These are phyloP conservation scores for Populus deltoides DNA, from an alignment of 345 rosid species.

Conservation along the genomic window DNA sequence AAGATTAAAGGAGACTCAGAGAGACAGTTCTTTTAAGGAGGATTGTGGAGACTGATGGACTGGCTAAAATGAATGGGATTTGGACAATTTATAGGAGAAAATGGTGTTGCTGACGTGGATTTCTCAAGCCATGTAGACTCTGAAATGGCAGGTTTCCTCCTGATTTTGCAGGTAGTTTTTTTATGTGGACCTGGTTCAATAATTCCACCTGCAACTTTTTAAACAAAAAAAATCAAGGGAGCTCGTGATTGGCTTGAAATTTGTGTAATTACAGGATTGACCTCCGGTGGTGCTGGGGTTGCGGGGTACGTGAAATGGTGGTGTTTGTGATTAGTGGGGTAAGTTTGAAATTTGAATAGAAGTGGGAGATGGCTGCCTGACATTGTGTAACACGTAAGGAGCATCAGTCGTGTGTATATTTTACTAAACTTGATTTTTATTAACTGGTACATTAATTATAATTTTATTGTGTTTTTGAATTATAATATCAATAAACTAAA, in stretches of 20 bases:
- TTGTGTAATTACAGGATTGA: background rate
- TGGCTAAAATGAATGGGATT: conserved; percentile 17
- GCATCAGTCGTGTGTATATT: background rate
- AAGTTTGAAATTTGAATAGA: conserved; percentile 10
- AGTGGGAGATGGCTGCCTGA: background rate
- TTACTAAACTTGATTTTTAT: too few relatives aligned
- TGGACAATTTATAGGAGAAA: conserved; percentile 37
- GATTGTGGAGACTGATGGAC: conserved; percentile 12
- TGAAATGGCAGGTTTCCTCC: conserved; percentile 8
- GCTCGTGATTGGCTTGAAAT: background rate
- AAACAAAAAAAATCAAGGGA: background rate
- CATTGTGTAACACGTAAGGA: conserved; percentile 10
- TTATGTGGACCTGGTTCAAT: background rate
- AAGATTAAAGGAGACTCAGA: background rate
- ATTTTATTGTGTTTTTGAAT: too few relatives aligned
- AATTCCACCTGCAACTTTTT: background rate
- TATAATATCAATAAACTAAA: too few relatives aligned
- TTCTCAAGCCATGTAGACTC: conserved; percentile 3
- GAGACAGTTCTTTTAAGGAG: background rate
- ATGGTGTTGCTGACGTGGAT: conserved; percentile 38
- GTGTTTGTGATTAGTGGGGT: background rate
- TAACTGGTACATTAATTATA: too few relatives aligned
- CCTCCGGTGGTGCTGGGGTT: background rate
- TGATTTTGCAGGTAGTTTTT: background rate
- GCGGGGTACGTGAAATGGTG: background rate